Percentiles rank a stretch among this genome's conserved stretches.
phyloP scores from a whole-genome alignment of 2,329 filamentous ascomycete genomes.

The Neonectria punicea region DNA sequence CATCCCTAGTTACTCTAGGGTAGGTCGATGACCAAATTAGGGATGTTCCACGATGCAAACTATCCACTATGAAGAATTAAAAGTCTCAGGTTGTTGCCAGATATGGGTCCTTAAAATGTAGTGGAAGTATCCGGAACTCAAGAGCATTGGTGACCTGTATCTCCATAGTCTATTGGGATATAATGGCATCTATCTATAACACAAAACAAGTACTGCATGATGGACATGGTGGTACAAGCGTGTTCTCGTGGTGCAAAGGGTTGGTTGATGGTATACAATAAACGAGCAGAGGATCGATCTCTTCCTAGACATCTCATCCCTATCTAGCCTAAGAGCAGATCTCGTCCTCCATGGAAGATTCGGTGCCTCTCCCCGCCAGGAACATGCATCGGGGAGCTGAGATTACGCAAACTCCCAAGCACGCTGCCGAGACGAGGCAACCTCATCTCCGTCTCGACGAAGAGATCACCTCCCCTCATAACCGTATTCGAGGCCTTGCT shows the following conservation, averaged over 20 bases:
- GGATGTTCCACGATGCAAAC: too few relatives aligned
- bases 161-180: background rate
- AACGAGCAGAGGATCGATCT: slow-evolving; percentile 1
- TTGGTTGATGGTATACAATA: slow-evolving; percentile 12
- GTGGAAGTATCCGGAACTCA: background rate
- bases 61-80: background rate
- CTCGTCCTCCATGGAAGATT: slow-evolving; percentile 33
- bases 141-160: background rate
- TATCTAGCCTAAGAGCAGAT: slow-evolving; percentile 24
- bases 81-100: background rate
- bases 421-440: slow-evolving; percentile 23
- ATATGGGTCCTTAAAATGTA: background rate
- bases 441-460: slow-evolving; percentile 33
- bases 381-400: slow-evolving; percentile 11
- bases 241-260: background rate
- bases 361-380: slow-evolving; percentile 26
- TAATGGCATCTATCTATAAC: background rate
- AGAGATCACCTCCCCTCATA: background rate
- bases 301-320: slow-evolving; percentile 3
- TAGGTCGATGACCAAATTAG: background rate
- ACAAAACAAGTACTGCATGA: background rate
- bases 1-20: slow-evolving; percentile 1
- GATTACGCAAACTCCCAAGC: slow-evolving; percentile 31
- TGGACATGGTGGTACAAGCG: background rate
- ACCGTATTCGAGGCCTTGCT: slow-evolving; percentile 6